phyloP scores from a whole-genome alignment of 2,329 filamentous ascomycete genomes.

The Fusarium metavorans region DNA sequence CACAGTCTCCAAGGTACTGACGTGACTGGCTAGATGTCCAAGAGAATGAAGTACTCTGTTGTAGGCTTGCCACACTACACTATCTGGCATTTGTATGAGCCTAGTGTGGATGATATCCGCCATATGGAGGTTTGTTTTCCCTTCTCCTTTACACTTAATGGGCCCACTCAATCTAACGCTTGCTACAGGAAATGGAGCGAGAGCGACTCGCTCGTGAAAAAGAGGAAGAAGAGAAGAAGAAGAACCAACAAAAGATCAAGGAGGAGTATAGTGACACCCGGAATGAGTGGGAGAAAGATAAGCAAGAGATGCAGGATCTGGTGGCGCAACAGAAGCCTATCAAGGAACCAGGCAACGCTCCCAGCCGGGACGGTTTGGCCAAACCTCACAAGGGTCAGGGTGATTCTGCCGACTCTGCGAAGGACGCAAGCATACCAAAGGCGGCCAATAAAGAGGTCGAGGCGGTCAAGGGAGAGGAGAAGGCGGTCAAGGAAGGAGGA shows the following conservation, averaged over 20 bases:
- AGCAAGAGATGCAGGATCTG: conserved; percentile 79
- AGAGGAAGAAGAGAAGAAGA: conserved; percentile 75
- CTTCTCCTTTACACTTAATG: background rate
- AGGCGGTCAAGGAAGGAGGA: conserved; percentile 5
- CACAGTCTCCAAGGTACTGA: conserved; percentile 10
- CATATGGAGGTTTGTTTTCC: conserved; percentile 83
- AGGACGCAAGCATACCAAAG: conserved; percentile 17
- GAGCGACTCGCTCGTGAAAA: conserved; percentile 84
- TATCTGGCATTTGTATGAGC: conserved; percentile 99
- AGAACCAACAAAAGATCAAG: conserved; percentile 79
- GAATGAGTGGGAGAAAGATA: conserved; percentile 91
- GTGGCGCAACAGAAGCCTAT: conserved; percentile 45
- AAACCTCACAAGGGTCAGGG: conserved; percentile 26
- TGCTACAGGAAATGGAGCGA: conserved; percentile 85
- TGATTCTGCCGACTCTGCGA: conserved; percentile 16
- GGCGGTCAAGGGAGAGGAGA: conserved; percentile 17
- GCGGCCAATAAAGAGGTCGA: background rate
- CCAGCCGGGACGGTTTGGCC: conserved; percentile 27
- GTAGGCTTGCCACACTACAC: conserved; percentile 97
- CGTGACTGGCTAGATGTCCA: conserved; percentile 80
- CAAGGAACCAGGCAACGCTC: conserved; percentile 29
- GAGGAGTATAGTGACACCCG: conserved; percentile 82
- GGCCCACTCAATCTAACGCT: conserved; percentile 25
- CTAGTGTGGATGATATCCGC: conserved; percentile 95
- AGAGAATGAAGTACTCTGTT: conserved; percentile 94